Conservation (phyloP, 2,329 filamentous ascomycete genomes). For the Aspergillus novoparasiticus region DNA sequence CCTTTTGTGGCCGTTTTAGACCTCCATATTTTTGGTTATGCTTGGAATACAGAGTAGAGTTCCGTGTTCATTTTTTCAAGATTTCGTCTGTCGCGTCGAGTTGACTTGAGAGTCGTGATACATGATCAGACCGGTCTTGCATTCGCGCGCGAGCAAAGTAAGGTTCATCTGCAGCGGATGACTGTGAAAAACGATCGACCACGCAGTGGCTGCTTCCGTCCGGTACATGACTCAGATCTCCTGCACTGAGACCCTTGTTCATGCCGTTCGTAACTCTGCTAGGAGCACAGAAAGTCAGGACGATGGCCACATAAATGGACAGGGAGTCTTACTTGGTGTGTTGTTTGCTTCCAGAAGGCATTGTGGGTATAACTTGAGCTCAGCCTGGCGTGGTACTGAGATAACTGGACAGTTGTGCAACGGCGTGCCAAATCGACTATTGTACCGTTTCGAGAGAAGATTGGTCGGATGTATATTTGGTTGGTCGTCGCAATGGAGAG, state of each 20-base stretch:
- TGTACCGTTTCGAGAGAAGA: neutral
- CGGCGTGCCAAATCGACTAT: no score
- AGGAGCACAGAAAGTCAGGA: conserved; percentile 4
- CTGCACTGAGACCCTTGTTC: conserved; percentile 29
- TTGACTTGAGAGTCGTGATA: conserved; percentile 33
- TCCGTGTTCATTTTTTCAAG: conserved; percentile 23
- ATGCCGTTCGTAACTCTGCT: conserved; percentile 25
- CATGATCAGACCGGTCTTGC: conserved; percentile 32
- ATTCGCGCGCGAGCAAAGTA: conserved; percentile 38
- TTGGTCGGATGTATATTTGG: neutral
- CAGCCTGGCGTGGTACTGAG: neutral
- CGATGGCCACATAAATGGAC: neutral
- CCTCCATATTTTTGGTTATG: conserved; percentile 5
- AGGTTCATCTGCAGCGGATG: conserved; percentile 31
- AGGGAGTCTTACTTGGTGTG: conserved; percentile 18
- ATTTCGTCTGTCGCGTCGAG: conserved; percentile 33
- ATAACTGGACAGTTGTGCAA: neutral
- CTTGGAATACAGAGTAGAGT: conserved; percentile 4
- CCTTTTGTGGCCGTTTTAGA: neutral
- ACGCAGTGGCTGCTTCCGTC: conserved; percentile 24
- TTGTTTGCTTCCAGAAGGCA: conserved; percentile 20
- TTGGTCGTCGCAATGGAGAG: neutral
- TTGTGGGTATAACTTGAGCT: neutral
- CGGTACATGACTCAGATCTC: conserved; percentile 31
- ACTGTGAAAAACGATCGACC: conserved; percentile 31